Conservation (phyloP, 768 basidiomycete species). For the Pisolithus microcarpus region DNA sequence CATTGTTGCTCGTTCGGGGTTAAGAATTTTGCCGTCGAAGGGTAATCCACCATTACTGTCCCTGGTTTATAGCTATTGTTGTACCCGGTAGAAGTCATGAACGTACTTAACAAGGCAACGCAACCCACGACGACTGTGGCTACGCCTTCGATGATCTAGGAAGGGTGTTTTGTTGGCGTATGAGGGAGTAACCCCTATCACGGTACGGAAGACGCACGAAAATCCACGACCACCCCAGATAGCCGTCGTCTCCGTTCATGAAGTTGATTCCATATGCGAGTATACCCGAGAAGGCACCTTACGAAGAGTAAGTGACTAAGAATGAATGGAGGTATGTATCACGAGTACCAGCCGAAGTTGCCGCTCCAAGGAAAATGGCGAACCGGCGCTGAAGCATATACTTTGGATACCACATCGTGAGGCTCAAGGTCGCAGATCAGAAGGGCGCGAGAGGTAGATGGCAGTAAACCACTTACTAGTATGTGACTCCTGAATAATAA, state of each 20-base stretch:
- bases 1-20: slow-evolving; percentile 55
- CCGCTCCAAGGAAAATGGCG: slow-evolving; percentile 59
- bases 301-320: neutral
- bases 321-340: neutral
- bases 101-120: slow-evolving; percentile 41
- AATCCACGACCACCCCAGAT: slow-evolving; percentile 62
- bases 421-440: slow-evolving; percentile 25
- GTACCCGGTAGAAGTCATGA: neutral
- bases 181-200: neutral
- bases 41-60: slow-evolving; percentile 54
- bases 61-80: neutral
- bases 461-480: slow-evolving; percentile 41
- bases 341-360: slow-evolving; percentile 44
- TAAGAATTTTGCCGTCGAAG: slow-evolving; percentile 50
- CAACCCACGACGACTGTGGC: slow-evolving; percentile 50
- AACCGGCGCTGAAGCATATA: slow-evolving; percentile 53
- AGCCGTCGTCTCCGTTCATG: slow-evolving; percentile 39
- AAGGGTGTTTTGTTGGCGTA: neutral
- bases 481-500: slow-evolving; percentile 65
- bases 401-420: slow-evolving; percentile 65
- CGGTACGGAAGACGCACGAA: slow-evolving; percentile 37
- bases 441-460: slow-evolving; percentile 8
- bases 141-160: slow-evolving; percentile 47
- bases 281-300: slow-evolving; percentile 50
- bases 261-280: slow-evolving; percentile 50